Percentiles rank a stretch among this genome's conserved stretches.
phyloP scores from a whole-genome alignment of 2,329 filamentous ascomycete species.

The Aspergillus thermomutatus region DNA sequence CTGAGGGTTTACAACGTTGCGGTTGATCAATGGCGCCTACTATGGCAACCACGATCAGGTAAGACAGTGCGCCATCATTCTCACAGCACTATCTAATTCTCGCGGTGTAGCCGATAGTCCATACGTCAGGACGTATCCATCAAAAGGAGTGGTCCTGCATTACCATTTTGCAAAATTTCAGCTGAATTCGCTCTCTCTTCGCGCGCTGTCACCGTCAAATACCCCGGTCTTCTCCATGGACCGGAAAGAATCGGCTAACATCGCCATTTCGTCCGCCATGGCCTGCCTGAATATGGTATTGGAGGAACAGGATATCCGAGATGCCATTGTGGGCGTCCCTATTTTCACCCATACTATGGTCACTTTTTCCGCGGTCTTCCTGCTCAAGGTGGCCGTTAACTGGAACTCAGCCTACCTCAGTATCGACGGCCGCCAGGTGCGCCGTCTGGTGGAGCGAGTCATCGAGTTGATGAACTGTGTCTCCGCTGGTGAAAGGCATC shows the following conservation, averaged over 20 bases:
- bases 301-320: constrained; percentile 48
- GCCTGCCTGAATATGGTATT: constrained; percentile 46
- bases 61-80: constrained; percentile 12
- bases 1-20: constrained; percentile 45
- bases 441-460: constrained; percentile 37
- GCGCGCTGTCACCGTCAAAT: constrained; percentile 42
- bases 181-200: constrained; percentile 44
- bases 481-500: constrained; percentile 40
- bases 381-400: constrained; percentile 44
- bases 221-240: constrained; percentile 43
- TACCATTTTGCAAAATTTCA: constrained; percentile 54
- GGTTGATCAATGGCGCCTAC: constrained; percentile 52
- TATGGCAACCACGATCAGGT: constrained; percentile 48
- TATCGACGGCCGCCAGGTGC: constrained; percentile 37
- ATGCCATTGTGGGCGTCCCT: constrained; percentile 48
- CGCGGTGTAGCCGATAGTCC: constrained; percentile 38
- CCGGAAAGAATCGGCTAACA: constrained; percentile 43
- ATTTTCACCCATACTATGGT: constrained; percentile 47
- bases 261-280: constrained; percentile 48
- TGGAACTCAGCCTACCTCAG: constrained; percentile 43
- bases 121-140: constrained; percentile 48
- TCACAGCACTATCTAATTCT: background rate
- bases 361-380: constrained; percentile 45
- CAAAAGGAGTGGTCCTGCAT: constrained; percentile 51
- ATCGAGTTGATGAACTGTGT: constrained; percentile 41